Conservation (phyloP, 805 yeast species). For the Saccharomycopsis javanensis region DNA sequence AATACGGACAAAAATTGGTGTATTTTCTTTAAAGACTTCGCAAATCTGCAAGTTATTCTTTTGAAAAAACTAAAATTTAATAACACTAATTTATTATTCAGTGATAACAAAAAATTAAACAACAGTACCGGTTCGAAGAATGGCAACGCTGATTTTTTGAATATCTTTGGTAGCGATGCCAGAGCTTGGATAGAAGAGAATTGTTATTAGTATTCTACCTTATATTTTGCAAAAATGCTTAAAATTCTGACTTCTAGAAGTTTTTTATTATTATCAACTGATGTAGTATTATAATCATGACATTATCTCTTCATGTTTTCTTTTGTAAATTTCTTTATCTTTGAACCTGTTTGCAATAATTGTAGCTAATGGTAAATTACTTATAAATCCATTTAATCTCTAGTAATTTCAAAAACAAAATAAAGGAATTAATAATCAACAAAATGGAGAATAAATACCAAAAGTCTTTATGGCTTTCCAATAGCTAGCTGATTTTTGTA, state of each 20-base stretch:
- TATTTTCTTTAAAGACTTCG: conserved; percentile 11
- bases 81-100: neutral
- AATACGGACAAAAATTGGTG: conserved; percentile 20
- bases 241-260: too few relatives aligned
- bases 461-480: too few relatives aligned
- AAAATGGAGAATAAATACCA: too few relatives aligned
- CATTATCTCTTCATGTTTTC: too few relatives aligned
- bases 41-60: conserved; percentile 1
- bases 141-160: neutral
- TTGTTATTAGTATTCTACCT: neutral
- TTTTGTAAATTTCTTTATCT: too few relatives aligned
- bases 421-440: too few relatives aligned
- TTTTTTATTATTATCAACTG: neutral
- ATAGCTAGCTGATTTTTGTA: too few relatives aligned
- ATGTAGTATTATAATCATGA: too few relatives aligned
- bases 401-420: too few relatives aligned
- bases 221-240: neutral
- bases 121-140: neutral
- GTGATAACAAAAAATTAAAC: neutral
- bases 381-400: too few relatives aligned
- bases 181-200: neutral
- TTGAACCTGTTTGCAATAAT: too few relatives aligned
- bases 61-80: neutral
- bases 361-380: too few relatives aligned
- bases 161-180: neutral